These are phyloP conservation scores for Aspergillus thermomutatus DNA, from an alignment of 2,329 filamentous ascomycete species.

Conservation along the genomic window DNA sequence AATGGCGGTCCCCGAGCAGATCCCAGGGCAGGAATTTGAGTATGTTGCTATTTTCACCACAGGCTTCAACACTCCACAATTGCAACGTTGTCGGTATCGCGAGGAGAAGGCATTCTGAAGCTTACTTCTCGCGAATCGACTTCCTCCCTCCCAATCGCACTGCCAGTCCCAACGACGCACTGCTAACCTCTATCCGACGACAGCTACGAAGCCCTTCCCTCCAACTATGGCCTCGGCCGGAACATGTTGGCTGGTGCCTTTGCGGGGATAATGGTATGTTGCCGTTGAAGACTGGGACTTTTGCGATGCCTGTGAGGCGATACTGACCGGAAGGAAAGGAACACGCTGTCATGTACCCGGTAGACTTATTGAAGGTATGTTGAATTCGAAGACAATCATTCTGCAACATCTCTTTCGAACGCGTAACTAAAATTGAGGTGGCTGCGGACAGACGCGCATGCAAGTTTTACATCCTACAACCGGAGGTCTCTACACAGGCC, in stretches of 20 bases:
- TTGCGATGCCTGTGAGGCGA: not conserved
- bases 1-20: slow-evolving; percentile 42
- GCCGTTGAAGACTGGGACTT: not conserved
- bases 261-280: slow-evolving; percentile 84
- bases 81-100: not conserved
- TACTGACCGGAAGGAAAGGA: slow-evolving; percentile 58
- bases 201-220: slow-evolving; percentile 88
- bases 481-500: slow-evolving; percentile 78
- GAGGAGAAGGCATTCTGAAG: not conserved
- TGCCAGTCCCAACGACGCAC: not conserved
- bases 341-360: slow-evolving; percentile 98
- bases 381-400: not conserved
- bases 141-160: slow-evolving; percentile 1
- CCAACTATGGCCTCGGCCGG: slow-evolving; percentile 87
- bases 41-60: slow-evolving; percentile 26
- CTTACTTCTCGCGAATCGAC: not conserved
- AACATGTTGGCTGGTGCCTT: slow-evolving; percentile 98
- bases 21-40: slow-evolving; percentile 46
- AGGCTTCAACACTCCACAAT: not conserved
- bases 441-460: slow-evolving; percentile 76
- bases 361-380: slow-evolving; percentile 92
- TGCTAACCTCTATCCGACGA: slow-evolving; percentile 23
- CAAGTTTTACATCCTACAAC: slow-evolving; percentile 86
- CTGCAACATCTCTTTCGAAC: not conserved
- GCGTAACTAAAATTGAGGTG: slow-evolving; percentile 5